Conservation (phyloP, 345 rosid species). For the Citrus australasica region DNA sequence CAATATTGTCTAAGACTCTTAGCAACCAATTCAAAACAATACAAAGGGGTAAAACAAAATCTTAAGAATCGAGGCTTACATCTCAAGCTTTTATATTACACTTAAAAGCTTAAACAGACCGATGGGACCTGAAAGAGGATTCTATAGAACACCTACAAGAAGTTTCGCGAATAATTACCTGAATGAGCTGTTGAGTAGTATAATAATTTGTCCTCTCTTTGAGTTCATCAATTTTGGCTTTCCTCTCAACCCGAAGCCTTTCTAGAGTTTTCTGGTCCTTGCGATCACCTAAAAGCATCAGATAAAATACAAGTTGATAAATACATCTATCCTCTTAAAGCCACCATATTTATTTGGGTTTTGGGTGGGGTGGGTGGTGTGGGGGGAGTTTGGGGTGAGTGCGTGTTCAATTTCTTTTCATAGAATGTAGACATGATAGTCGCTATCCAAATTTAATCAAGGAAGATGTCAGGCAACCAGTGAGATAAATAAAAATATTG, state of each 20-base stretch:
- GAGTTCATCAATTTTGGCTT: slow-evolving; percentile 87
- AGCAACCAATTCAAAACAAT: not conserved
- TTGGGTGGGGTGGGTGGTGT: too few relatives aligned
- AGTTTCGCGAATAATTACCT: slow-evolving; percentile 37
- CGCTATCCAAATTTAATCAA: not conserved
- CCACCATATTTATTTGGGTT: not conserved
- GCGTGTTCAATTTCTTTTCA: not conserved
- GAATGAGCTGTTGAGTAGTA: slow-evolving; percentile 87
- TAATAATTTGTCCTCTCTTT: slow-evolving; percentile 94
- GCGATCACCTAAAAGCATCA: slow-evolving; percentile 55
- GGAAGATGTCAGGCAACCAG: not conserved
- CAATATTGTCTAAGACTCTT: not conserved
- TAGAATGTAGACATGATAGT: not conserved
- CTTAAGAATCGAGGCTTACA: not conserved
- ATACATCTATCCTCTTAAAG: not conserved
- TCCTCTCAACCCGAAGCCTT: slow-evolving; percentile 82
- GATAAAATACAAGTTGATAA: slow-evolving; percentile 1
- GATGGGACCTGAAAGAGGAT: not conserved
- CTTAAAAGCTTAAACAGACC: not conserved
- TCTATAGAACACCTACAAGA: not conserved
- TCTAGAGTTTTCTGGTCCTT: slow-evolving; percentile 83
- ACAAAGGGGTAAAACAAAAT: not conserved
- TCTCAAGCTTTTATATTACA: not conserved
- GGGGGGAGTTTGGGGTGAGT: too few relatives aligned
- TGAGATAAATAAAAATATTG: not conserved